These are phyloP conservation scores for Drosera spatulata DNA, from an alignment of 179 eudicot species.

Conservation along the genomic window DNA sequence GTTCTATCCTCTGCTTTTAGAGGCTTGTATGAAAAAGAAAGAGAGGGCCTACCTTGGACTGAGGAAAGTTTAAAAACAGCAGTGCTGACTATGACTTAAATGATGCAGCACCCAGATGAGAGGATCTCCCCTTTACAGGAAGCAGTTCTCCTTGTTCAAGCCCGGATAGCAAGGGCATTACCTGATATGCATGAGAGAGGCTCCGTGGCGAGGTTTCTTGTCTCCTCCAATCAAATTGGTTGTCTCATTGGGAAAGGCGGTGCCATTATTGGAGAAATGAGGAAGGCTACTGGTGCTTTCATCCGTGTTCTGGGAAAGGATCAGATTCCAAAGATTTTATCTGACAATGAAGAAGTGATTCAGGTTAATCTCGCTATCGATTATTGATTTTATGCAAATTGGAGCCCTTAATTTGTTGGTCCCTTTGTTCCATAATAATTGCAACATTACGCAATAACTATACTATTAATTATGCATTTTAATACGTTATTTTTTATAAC, in stretches of 20 bases:
- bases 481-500: no score
- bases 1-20: no score
- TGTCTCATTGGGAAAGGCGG: slow-evolving; percentile 98
- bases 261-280: slow-evolving; percentile 78
- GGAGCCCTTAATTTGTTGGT: neutral
- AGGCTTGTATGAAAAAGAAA: no score
- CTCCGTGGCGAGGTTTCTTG: slow-evolving; percentile 56
- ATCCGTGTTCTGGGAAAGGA: slow-evolving; percentile 83
- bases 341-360: slow-evolving; percentile 83
- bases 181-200: slow-evolving; percentile 61
- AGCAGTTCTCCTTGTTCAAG: slow-evolving; percentile 76
- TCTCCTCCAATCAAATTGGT: slow-evolving; percentile 85
- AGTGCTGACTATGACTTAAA: slow-evolving; percentile 4
- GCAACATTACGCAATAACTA: no score
- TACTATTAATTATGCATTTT: no score
- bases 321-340: slow-evolving; percentile 58
- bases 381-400: neutral
- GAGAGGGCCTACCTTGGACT: no score
- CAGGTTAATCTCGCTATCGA: slow-evolving; percentile 36
- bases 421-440: no score
- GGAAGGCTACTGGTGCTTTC: slow-evolving; percentile 80
- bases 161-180: slow-evolving; percentile 53
- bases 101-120: slow-evolving; percentile 86
- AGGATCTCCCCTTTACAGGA: slow-evolving; percentile 73
- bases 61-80: neutral